These are phyloP conservation scores for Pezicula radicicola DNA, from an alignment of 2,329 filamentous ascomycete genomes.

Conservation along the genomic window DNA sequence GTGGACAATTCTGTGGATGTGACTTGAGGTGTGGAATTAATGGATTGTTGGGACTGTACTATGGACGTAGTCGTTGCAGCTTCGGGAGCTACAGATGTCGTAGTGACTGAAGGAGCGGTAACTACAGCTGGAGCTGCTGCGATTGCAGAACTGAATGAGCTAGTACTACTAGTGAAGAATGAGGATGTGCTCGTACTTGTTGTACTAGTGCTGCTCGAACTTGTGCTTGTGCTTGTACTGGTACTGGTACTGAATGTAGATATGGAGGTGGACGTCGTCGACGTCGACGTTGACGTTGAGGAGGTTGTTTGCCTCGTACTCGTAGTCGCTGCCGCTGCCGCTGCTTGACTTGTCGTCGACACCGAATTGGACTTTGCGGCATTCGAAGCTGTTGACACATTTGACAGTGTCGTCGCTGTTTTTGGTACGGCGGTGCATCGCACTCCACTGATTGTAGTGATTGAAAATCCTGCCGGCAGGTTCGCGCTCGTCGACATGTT, in stretches of 20 bases:
- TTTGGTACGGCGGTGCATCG: slow-evolving; percentile 53
- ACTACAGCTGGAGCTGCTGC: neutral
- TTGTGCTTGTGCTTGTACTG: neutral
- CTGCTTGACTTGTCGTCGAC: neutral
- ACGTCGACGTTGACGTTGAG: neutral
- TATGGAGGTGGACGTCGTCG: neutral
- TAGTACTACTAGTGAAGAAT: neutral
- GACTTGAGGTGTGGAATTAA: neutral
- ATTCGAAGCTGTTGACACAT: neutral
- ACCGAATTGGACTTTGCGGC: slow-evolving; percentile 5
- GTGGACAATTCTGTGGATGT: neutral
- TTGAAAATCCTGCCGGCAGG: slow-evolving; percentile 44
- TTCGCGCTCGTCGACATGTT: slow-evolving; percentile 36
- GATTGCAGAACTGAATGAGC: neutral
- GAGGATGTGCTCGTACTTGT: neutral
- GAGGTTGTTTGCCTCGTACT: neutral
- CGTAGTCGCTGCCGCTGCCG: neutral
- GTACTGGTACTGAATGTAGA: neutral
- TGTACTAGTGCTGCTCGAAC: slow-evolving; percentile 7
- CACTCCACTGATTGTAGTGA: slow-evolving; percentile 47
- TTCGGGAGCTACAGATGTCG: neutral
- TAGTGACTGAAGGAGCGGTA: neutral
- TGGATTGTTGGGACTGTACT: neutral
- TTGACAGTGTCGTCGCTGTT: slow-evolving; percentile 17
- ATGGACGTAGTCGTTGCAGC: neutral